Conservation (phyloP, 2,329 filamentous ascomycete genomes). For the Talaromyces sp. region DNA sequence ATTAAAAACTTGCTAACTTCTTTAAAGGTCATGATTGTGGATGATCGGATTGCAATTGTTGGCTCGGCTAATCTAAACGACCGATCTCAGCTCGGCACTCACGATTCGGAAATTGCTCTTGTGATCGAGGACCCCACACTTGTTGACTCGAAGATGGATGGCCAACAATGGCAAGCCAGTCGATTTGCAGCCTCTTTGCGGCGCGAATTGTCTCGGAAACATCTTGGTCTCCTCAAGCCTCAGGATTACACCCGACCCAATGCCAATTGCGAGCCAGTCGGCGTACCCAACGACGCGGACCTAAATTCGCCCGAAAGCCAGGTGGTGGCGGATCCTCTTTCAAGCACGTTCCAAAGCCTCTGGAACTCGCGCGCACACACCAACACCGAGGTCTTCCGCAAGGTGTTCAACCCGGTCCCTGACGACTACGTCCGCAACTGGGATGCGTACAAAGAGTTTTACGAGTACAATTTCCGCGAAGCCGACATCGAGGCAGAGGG, state of each 20-base stretch:
- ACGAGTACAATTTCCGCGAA: constrained; percentile 52
- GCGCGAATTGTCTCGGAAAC: constrained; percentile 82
- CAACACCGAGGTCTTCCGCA: constrained; percentile 56
- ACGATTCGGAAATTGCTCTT: constrained; percentile 86
- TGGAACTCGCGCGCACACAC: constrained; percentile 55
- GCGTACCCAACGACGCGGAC: constrained; percentile 50
- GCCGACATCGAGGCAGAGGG: constrained; percentile 38
- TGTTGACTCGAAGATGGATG: constrained; percentile 70
- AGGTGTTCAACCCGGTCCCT: constrained; percentile 58
- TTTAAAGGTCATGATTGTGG: constrained; percentile 62
- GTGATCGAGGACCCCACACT: constrained; percentile 77
- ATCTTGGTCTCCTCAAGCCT: constrained; percentile 71
- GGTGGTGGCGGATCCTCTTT: constrained; percentile 53
- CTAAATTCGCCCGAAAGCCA: constrained; percentile 44
- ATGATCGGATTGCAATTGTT: constrained; percentile 79
- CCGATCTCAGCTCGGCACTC: constrained; percentile 76
- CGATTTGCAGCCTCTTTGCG: constrained; percentile 76
- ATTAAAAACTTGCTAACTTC: too few relatives aligned
- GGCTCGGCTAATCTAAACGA: constrained; percentile 91
- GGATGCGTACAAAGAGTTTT: constrained; percentile 59
- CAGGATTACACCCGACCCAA: constrained; percentile 61
- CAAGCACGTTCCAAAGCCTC: constrained; percentile 47
- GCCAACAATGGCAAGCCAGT: constrained; percentile 69
- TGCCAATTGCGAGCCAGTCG: constrained; percentile 53
- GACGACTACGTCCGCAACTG: constrained; percentile 54